Base-by-base conservation (phyloP, 768 basidiomycete genomes). In the Mycena filopes region DNA sequence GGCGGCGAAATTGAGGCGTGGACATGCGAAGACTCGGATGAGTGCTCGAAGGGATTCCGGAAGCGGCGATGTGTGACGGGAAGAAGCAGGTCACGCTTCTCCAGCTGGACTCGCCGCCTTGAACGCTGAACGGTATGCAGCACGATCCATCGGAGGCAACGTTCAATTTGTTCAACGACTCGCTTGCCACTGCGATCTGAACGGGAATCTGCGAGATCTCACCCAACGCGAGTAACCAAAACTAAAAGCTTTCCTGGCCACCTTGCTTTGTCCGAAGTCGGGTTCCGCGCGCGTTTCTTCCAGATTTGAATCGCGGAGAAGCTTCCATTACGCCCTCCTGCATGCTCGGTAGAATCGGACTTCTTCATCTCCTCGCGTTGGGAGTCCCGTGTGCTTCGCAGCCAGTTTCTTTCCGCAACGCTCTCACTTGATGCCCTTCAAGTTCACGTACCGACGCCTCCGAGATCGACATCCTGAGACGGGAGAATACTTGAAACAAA, bases 291-390 rank as follows among this genome's bases (percentile, higher is more conserved):
- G 49, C 60, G 51, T 58, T 53, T 64, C 57, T 68, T 64, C 67
- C 67, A 69, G 63, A 61, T 56, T 56, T 60, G 65, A 60, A 60
- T 47, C 33, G 42, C 50, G 28, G 31, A 46, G 55, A 53, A n/a
- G 38, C 59, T 66, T 66, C 65, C 49, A 57, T 66, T 56, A 31
- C 55, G 60, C 63, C 67, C 67, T 65, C 67, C 59, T 40, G 54
- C 59, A 28, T 51, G 29, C 58, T 60, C 48, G 59, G 54, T 56
- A 28, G 47, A 26, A 50, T 65, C 41, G 53, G 54, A 60, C 57
- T 65, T 59, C 49, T 45, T 46, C 55, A 57, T 46, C 26, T n/a
- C 25, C 33, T 15, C 36, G 36, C 42, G 57, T 15, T 18, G 38
- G 47, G 56, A 42, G 50, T 26, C 45, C 45, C 47, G 61, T 48